Evolutionary conservation across 2,329 filamentous ascomycete species (phyloP).

Genomic region (Chalara sp.): DNA sequence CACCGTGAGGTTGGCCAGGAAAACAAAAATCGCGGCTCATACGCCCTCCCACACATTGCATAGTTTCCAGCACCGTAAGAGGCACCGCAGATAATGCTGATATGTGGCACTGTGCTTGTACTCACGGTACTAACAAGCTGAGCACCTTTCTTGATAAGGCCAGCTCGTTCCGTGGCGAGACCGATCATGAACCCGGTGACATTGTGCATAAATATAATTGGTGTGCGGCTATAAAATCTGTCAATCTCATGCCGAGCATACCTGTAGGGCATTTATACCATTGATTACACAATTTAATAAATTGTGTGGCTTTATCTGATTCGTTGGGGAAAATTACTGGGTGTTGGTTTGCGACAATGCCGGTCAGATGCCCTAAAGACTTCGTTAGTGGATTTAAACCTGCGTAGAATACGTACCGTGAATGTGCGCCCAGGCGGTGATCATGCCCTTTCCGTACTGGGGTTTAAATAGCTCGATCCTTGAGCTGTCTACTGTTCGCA

Average conservation of each 20-base stretch:
- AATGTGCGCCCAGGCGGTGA: conserved; percentile 34
- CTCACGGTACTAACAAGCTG: conserved; percentile 38
- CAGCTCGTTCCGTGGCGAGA: conserved; percentile 35
- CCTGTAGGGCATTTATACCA: conserved; percentile 21
- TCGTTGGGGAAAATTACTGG: conserved; percentile 35
- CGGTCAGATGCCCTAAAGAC: conserved; percentile 11
- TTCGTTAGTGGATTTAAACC: background rate
- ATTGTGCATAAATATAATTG: conserved; percentile 40
- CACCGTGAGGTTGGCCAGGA: conserved; percentile 34
- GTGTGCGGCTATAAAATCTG: conserved; percentile 21
- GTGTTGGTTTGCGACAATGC: conserved; percentile 35
- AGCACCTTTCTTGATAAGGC: conserved; percentile 37
- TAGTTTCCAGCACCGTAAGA: conserved; percentile 41
- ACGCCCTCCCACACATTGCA: conserved; percentile 38
- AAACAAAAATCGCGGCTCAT: conserved; percentile 36
- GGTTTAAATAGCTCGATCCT: conserved; percentile 34
- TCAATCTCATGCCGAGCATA: background rate
- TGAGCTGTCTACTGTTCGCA: conserved; percentile 36
- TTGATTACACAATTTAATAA: conserved; percentile 38
- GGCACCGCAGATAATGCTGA: conserved; percentile 36
- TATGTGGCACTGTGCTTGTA: conserved; percentile 36
- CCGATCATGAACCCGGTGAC: conserved; percentile 44
- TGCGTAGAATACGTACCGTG: conserved; percentile 18
- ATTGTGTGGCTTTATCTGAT: conserved; percentile 34
- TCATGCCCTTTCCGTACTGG: conserved; percentile 30